These are phyloP conservation scores for Cordyceps tenuipes DNA, from an alignment of 2,329 filamentous ascomycete genomes.

Conservation along the genomic window DNA sequence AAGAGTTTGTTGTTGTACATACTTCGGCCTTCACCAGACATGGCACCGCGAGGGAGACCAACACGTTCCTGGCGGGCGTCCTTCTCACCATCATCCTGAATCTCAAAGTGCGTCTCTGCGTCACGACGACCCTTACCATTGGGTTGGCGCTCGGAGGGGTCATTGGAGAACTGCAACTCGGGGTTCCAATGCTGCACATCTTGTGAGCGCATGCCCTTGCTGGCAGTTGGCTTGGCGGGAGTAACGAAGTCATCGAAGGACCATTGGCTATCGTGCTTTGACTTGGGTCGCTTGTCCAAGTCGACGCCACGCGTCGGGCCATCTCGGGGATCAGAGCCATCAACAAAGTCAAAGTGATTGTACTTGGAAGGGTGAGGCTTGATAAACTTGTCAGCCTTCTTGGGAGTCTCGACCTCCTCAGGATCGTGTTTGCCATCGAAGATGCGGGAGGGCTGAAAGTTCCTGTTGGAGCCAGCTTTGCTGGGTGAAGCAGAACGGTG, in stretches of 20 bases:
- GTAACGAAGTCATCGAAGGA: constrained; percentile 82
- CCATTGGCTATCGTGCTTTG: constrained; percentile 70
- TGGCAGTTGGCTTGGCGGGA: constrained; percentile 60
- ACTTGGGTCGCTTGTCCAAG: constrained; percentile 36
- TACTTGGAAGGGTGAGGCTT: constrained; percentile 72
- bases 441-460: constrained; percentile 54
- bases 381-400: constrained; percentile 38
- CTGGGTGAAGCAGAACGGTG: constrained; percentile 40
- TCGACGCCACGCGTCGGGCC: constrained; percentile 33
- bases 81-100: constrained; percentile 65
- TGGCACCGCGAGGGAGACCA: constrained; percentile 43
- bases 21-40: constrained; percentile 55
- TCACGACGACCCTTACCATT: constrained; percentile 66
- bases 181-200: constrained; percentile 74
- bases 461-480: constrained; percentile 47
- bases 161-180: constrained; percentile 45
- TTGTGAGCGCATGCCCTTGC: constrained; percentile 53
- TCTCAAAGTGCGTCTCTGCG: constrained; percentile 74
- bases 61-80: constrained; percentile 38
- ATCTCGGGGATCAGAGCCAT: constrained; percentile 49
- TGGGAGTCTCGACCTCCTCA: constrained; percentile 33
- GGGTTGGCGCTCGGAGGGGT: constrained; percentile 50
- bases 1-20: constrained; percentile 75
- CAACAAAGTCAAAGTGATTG: constrained; percentile 75
- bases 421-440: constrained; percentile 49